phyloP scores from a whole-genome alignment of 805 yeast genomes.

The Torulaspora maleeae region DNA sequence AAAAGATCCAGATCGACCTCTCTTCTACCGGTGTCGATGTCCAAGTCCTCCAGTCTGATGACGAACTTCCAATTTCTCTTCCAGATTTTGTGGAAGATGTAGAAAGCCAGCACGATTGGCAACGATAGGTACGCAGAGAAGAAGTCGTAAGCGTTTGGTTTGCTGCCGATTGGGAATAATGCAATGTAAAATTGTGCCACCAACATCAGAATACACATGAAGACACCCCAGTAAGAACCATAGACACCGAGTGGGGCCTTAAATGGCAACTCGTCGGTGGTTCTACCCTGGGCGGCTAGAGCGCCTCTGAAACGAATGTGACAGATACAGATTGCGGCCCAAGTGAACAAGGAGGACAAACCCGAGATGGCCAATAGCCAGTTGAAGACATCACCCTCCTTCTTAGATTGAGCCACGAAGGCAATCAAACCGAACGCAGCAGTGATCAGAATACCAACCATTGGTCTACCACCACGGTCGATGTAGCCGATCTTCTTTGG shows the following conservation, averaged over 20 bases:
- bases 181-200: conserved; percentile 82
- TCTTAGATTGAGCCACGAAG: conserved; percentile 50
- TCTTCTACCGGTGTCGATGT: conserved; percentile 60
- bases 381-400: conserved; percentile 52
- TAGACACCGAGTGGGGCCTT: conserved; percentile 60
- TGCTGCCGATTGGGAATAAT: conserved; percentile 56
- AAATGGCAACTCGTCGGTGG: conserved; percentile 62
- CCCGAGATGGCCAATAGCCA: conserved; percentile 68
- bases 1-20: conserved; percentile 50
- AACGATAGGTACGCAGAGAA: conserved; percentile 62
- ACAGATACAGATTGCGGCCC: conserved; percentile 56
- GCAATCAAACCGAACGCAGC: conserved; percentile 54
- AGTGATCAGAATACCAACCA: conserved; percentile 50
- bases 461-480: conserved; percentile 65
- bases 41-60: conserved; percentile 48
- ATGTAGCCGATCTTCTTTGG: conserved; percentile 56
- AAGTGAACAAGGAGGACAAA: conserved; percentile 55
- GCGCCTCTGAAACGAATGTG: conserved; percentile 65
- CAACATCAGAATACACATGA: conserved; percentile 55
- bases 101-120: conserved; percentile 56
- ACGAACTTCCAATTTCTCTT: conserved; percentile 40
- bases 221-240: conserved; percentile 62
- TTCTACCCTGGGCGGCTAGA: conserved; percentile 59
- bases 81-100: conserved; percentile 55
- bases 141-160: conserved; percentile 53